phyloP scores from a whole-genome alignment of 2,329 filamentous ascomycete genomes.

The Phaeoacremonium minimum region DNA sequence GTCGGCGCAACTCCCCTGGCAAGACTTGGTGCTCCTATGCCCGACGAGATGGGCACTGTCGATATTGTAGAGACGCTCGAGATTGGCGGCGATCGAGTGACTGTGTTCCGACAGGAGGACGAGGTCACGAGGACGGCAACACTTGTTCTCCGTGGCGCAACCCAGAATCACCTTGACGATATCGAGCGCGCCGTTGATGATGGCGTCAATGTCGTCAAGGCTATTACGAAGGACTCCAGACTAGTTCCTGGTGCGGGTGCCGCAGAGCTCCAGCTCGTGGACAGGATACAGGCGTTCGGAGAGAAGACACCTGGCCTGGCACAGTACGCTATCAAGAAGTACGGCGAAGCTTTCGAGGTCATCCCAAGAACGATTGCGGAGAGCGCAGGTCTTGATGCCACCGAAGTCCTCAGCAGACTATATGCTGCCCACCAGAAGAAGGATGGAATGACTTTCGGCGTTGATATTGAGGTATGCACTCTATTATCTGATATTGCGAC shows the following conservation, averaged over 20 bases:
- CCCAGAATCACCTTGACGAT: constrained; percentile 96
- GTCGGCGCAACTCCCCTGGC: constrained; percentile 96
- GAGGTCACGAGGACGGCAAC: constrained; percentile 91
- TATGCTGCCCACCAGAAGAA: constrained; percentile 92
- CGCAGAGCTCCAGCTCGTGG: constrained; percentile 88
- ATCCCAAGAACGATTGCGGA: constrained; percentile 91
- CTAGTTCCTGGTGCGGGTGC: constrained; percentile 93
- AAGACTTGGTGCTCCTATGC: constrained; percentile 93
- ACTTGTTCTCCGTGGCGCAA: constrained; percentile 88
- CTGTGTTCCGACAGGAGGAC: constrained; percentile 95
- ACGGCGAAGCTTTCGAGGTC: constrained; percentile 95
- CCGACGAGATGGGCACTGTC: constrained; percentile 96
- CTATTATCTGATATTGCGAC: background rate
- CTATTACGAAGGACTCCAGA: constrained; percentile 88
- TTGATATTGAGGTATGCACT: constrained; percentile 73
- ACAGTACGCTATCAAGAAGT: constrained; percentile 97
- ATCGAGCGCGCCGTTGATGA: constrained; percentile 96
- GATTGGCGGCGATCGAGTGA: constrained; percentile 96
- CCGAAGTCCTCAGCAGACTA: constrained; percentile 87
- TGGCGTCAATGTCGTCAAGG: constrained; percentile 97
- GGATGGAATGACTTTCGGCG: constrained; percentile 84
- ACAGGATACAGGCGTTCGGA: constrained; percentile 83
- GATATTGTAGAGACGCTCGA: constrained; percentile 96
- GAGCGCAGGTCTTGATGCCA: constrained; percentile 91
- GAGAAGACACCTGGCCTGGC: constrained; percentile 90